Evolutionary conservation across 495 filamentous ascomycete genomes (phyloP).

Genomic region (Annulohypoxylon stygium): DNA sequence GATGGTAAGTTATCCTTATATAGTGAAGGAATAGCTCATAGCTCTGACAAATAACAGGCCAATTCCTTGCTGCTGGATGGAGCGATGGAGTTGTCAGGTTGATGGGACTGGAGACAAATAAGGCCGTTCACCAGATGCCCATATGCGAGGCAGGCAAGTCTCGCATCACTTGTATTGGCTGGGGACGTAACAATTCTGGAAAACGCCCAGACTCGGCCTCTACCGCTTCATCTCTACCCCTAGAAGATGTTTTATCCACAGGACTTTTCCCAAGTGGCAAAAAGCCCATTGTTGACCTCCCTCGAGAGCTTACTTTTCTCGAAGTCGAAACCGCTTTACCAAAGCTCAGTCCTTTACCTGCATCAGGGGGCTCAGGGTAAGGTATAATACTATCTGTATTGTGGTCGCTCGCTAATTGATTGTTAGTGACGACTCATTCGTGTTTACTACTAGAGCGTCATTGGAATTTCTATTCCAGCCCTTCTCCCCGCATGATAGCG

Average conservation of each 20-base stretch:
- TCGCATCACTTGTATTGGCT: conserved; percentile 75
- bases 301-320: conserved; percentile 79
- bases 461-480: conserved; percentile 79
- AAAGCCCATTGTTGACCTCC: conserved; percentile 69
- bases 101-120: conserved; percentile 80
- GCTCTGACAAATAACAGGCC: conserved; percentile 64
- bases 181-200: conserved; percentile 76
- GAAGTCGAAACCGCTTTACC: conserved; percentile 86
- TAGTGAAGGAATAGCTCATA: not conserved
- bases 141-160: conserved; percentile 55
- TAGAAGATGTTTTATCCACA: conserved; percentile 55
- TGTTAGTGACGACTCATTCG: conserved; percentile 71
- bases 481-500: conserved; percentile 69
- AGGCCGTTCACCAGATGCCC: conserved; percentile 78
- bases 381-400: conserved; percentile 34
- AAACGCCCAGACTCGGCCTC: conserved; percentile 46
- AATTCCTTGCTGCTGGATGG: conserved; percentile 82
- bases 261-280: conserved; percentile 46
- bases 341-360: conserved; percentile 77
- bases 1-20: conserved; percentile 69
- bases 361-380: conserved; percentile 69
- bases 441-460: conserved; percentile 76
- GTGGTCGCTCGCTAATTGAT: conserved; percentile 41
- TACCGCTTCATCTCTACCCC: conserved; percentile 39
- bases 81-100: conserved; percentile 77